Evolutionary conservation across 2,329 filamentous ascomycete species (phyloP).

Genomic region (Raffaelea arxii): DNA sequence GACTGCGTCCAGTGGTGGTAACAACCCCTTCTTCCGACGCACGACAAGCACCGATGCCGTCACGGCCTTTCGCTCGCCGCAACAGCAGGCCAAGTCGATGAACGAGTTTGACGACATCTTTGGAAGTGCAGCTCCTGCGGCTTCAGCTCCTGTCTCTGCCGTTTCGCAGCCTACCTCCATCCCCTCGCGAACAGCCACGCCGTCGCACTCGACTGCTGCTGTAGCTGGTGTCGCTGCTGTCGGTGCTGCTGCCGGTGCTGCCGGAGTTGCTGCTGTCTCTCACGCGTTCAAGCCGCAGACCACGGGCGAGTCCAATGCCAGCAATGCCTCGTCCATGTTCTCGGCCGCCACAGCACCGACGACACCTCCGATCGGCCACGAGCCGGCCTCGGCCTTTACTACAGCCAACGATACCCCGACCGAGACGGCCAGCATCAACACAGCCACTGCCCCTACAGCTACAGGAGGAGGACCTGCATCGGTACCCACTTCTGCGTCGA

Average conservation of each 20-base stretch:
- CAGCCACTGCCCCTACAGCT: too few species aligned
- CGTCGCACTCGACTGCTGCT: neutral
- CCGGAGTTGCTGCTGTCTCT: neutral
- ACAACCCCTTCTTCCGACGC: conserved; percentile 89
- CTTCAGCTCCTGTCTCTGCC: too few species aligned
- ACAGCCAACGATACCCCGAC: too few species aligned
- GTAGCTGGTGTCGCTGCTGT: conserved; percentile 21
- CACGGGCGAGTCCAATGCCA: conserved; percentile 46
- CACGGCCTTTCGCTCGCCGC: conserved; percentile 39
- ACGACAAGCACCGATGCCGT: conserved; percentile 52
- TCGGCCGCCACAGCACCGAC: conserved; percentile 43
- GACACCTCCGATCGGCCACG: too few species aligned
- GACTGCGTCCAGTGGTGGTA: conserved; percentile 39
- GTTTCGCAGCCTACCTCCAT: too few species aligned
- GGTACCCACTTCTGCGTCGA: too few species aligned
- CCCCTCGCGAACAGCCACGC: too few species aligned
- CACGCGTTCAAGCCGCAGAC: conserved; percentile 53
- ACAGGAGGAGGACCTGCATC: too few species aligned
- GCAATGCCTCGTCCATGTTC: conserved; percentile 43
- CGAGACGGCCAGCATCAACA: too few species aligned
- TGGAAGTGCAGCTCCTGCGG: too few species aligned
- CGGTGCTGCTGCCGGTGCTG: conserved; percentile 18
- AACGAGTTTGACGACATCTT: conserved; percentile 80
- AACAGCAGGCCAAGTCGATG: conserved; percentile 25
- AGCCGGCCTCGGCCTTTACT: conserved; percentile 45